phyloP scores from a whole-genome alignment of 2,329 filamentous ascomycete genomes.

The Laburnicola sp. region DNA sequence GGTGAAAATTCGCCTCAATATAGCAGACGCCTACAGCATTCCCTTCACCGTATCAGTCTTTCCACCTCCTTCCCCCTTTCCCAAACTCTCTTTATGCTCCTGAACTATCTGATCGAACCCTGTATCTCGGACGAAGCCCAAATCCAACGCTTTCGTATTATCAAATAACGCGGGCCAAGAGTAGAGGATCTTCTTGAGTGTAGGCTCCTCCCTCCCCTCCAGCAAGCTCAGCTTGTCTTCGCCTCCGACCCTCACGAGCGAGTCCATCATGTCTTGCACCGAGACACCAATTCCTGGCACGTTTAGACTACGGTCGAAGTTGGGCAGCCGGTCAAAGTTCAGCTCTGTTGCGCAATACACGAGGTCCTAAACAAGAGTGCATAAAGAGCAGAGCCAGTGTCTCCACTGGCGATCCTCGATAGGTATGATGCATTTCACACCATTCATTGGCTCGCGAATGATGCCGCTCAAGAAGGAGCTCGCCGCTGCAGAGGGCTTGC shows the following conservation, averaged over 20 bases:
- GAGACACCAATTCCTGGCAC: constrained; percentile 44
- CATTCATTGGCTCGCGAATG: constrained; percentile 62
- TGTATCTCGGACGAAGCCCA: too few species aligned
- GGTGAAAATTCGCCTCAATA: too few species aligned
- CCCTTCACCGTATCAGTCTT: too few species aligned
- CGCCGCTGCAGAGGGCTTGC: constrained; percentile 59
- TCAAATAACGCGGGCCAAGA: constrained; percentile 59
- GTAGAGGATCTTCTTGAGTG: constrained; percentile 54
- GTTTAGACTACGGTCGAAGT: constrained; percentile 44
- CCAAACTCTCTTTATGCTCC: too few species aligned
- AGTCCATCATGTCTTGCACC: constrained; percentile 58
- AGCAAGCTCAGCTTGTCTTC: constrained; percentile 53
- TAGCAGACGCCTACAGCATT: too few species aligned
- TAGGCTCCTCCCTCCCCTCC: constrained; percentile 51
- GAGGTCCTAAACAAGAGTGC: constrained; percentile 56
- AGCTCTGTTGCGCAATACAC: constrained; percentile 20
- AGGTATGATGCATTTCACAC: constrained; percentile 53
- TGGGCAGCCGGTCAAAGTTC: constrained; percentile 35
- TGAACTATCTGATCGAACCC: too few species aligned
- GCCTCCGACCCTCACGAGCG: constrained; percentile 55
- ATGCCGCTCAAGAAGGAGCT: constrained; percentile 63
- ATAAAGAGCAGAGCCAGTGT: constrained; percentile 59
- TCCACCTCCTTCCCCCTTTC: too few species aligned
- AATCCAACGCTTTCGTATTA: constrained; percentile 1
- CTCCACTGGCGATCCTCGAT: constrained; percentile 47